Conservation (phyloP, 2,329 filamentous ascomycete species). For the Botrytis squamosa region DNA sequence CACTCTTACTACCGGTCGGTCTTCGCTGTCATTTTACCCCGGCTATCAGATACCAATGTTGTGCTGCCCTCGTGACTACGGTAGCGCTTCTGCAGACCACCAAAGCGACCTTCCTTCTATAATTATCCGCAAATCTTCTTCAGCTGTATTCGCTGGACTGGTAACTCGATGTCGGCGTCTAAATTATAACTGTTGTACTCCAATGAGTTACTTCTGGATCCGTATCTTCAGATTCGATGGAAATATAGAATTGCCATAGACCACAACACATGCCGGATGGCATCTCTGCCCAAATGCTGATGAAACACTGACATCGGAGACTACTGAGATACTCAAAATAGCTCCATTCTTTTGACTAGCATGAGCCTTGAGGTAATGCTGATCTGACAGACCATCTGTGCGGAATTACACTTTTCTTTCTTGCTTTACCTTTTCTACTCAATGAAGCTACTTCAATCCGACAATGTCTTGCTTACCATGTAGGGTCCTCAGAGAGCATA, state of each 20-base stretch:
- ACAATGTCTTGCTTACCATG: background rate
- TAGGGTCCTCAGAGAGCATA: background rate
- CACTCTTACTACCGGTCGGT: slow-evolving; percentile 1
- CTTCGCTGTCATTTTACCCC: slow-evolving; percentile 13
- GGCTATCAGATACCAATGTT: slow-evolving; percentile 2
- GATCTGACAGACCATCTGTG: slow-evolving; percentile 11
- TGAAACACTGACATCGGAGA: slow-evolving; percentile 3
- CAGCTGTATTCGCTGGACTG: background rate
- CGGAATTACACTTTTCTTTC: background rate
- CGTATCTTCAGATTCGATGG: background rate
- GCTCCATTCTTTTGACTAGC: background rate
- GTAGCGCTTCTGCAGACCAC: slow-evolving; percentile 14
- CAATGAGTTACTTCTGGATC: slow-evolving; percentile 8
- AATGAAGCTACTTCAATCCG: background rate
- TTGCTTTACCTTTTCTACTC: background rate
- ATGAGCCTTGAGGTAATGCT: slow-evolving; percentile 7
- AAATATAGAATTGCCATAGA: background rate
- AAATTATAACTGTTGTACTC: background rate
- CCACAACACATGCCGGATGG: background rate
- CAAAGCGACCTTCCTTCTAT: slow-evolving; percentile 13
- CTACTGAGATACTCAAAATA: background rate
- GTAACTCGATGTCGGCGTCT: slow-evolving; percentile 11
- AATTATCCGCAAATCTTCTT: slow-evolving; percentile 7
- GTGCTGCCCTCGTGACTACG: slow-evolving; percentile 11
- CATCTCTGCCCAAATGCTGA: background rate